Base-by-base conservation (phyloP, 371 early-diverging fungal genomes). In the Mortierella sp. region DNA sequence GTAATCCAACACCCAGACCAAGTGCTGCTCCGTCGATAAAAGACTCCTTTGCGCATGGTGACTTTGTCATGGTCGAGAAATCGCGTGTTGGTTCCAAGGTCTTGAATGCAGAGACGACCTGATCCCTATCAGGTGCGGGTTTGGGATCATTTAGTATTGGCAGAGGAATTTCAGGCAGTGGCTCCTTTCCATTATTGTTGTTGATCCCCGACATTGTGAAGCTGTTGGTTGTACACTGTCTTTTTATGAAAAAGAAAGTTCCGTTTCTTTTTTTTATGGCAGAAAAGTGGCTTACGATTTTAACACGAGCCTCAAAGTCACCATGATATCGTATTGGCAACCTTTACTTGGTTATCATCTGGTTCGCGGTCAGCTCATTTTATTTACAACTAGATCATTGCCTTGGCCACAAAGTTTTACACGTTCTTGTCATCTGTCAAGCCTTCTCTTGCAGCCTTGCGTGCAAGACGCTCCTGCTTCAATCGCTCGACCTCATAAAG, bases 81-180 rank as follows among this genome's bases (percentile, higher is more conserved):
- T 80, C 54, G 61, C 81, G 75, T 34, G 68, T 49, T 23, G 75
- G 72, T 40, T 75, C 75, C 10, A 80, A 32, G 23, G 81, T 64
- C 81, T 80, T 80, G 75, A 80, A 75, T 53, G 81, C 81, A 2
- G 75, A 64, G 53, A 80, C 75, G 42, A 80, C 81, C 35, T 80
- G 75, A 42, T 80, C 81, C 12, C 26, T 37, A 47, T 80, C 81
- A 6, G 81, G 75, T 10, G 68, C 66, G 3, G 81, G 66, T n/a
- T 55, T 56, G 15, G 81, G 81, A 61, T 80, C 81, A 68, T 80
- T 80, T 29, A 80, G 72, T 28, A 80, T 40, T 0, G 81, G 75
- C 23, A 63, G 26, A 2, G 81, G 81, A 32, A 75, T 80, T 31
- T 70, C 68, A 9, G 81, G 81, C 53, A 75, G 61, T 23, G 63